Evolutionary conservation across 306 rosid genomes (phyloP), one percentile per base, ranked within the genome.

Genomic region (Prunus fruticosa): DNA sequence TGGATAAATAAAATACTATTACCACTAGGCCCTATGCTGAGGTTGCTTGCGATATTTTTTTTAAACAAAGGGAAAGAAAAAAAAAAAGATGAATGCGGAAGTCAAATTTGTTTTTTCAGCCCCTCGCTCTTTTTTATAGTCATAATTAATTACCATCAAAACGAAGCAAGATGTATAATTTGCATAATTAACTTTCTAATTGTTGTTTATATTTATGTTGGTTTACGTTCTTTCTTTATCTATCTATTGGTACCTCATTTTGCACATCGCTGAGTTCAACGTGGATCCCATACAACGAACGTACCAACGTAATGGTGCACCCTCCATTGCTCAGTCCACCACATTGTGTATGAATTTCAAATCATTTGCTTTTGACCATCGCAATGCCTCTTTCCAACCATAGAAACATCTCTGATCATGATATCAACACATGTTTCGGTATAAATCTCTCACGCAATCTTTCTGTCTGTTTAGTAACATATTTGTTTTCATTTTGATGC

Each of bases 11-110:
- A 19, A 73, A 57, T 8, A 49, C 11, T 68, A 8, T 50, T 22
- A 13, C 9, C 11, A 52, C 5, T 19, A 11, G 22, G 11, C 79
- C 60, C 45, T 14, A 58, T 0, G 73, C 27, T 27, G 57, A 38
- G 41, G 58, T 78, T 74, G 77, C 77, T 52, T 78, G 80, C 20
- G 38, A 5, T 34, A 34, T 34, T 34, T 34, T 5, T 32, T 32
- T 5, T 1, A 32, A 32, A 32, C 38, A 32, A 32, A 32, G 7
- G 38, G 16, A 22, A 54, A n/a, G 8, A 41, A 56, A 43, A 27
- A 4, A 2, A 5, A 41, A 19, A 0, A 11, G n/a, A 41, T 27
- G 32, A 16, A 8, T 1, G 53, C 23, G 2, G 34, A 27, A 45
- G 64, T 68, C 57, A 76, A 53, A 19, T 18, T 15, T 11, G 19